Evolutionary conservation across 2,329 filamentous ascomycete species (phyloP).

Genomic region (Thielaviopsis populi): DNA sequence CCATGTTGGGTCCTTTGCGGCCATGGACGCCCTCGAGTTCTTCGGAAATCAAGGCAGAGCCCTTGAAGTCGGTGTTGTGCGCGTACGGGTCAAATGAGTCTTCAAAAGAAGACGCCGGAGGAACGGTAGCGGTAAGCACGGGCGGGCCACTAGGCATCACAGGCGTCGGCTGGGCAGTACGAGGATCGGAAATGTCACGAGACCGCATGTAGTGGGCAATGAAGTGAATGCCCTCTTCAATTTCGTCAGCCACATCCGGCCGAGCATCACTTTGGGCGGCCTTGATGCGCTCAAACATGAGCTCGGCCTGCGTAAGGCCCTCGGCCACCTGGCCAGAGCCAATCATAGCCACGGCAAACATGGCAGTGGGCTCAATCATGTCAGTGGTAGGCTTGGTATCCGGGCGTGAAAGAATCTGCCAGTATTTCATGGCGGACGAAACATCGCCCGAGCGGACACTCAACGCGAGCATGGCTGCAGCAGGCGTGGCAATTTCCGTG

Average conservation of each 20-base stretch:
- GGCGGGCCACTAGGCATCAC: conserved; percentile 20
- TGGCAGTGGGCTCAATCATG: conserved; percentile 75
- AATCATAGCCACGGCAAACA: conserved; percentile 81
- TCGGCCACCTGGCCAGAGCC: conserved; percentile 73
- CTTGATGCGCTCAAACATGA: conserved; percentile 77
- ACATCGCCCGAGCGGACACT: conserved; percentile 73
- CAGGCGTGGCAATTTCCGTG: conserved; percentile 39
- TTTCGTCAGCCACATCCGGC: conserved; percentile 53
- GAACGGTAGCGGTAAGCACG: conserved; percentile 26
- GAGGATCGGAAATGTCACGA: conserved; percentile 40
- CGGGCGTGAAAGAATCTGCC: conserved; percentile 54
- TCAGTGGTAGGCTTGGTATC: conserved; percentile 43
- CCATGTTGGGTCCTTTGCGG: conserved; percentile 56
- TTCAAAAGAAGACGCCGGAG: conserved; percentile 41
- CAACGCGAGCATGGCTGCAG: conserved; percentile 73
- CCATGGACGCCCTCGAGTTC: conserved; percentile 69
- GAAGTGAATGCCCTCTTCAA: conserved; percentile 73
- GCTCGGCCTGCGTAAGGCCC: conserved; percentile 61
- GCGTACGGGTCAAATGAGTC: conserved; percentile 87
- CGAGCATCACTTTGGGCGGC: conserved; percentile 33
- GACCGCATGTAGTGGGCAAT: conserved; percentile 43
- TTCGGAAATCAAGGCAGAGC: conserved; percentile 79
- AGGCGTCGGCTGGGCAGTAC: conserved; percentile 30
- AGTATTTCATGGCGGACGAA: conserved; percentile 61
- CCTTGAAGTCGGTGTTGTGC: conserved; percentile 81